phyloP scores from a whole-genome alignment of 495 filamentous ascomycete genomes.

The Talaromyces borbonicus region DNA sequence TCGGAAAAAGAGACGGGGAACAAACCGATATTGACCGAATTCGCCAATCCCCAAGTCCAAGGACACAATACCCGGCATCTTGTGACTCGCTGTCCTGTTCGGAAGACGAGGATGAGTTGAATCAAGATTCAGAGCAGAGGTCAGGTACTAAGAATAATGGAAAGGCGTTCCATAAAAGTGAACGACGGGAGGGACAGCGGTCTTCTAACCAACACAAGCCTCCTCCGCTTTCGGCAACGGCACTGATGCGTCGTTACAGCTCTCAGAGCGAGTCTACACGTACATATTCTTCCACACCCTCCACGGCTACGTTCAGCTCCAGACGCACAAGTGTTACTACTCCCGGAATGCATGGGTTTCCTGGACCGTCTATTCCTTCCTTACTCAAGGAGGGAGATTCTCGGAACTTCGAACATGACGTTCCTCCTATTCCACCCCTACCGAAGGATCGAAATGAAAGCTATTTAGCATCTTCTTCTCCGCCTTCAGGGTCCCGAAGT shows the following conservation, averaged over 20 bases:
- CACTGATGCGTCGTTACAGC: conserved; percentile 35
- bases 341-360: conserved; percentile 15
- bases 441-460: neutral
- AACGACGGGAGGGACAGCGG: neutral
- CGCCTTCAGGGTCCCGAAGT: conserved; percentile 2
- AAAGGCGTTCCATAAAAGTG: too few relatives aligned
- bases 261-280: conserved; percentile 23
- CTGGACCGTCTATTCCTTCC: conserved; percentile 21
- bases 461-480: neutral
- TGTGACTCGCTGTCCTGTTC: conserved; percentile 5
- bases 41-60: neutral
- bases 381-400: conserved; percentile 19
- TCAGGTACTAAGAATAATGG: neutral
- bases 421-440: neutral
- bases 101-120: neutral
- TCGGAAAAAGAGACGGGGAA: neutral
- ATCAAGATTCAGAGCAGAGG: neutral
- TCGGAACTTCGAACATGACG: conserved; percentile 8
- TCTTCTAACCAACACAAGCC: neutral
- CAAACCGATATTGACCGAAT: neutral
- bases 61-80: neutral
- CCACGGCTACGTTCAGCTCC: conserved; percentile 21
- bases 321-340: conserved; percentile 32
- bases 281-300: conserved; percentile 17
- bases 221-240: conserved; percentile 29